A percentile compares a stretch with the other conserved stretches of the same genome.
Conservation (phyloP, 345 rosid species). For the Corchorus olitorius region DNA sequence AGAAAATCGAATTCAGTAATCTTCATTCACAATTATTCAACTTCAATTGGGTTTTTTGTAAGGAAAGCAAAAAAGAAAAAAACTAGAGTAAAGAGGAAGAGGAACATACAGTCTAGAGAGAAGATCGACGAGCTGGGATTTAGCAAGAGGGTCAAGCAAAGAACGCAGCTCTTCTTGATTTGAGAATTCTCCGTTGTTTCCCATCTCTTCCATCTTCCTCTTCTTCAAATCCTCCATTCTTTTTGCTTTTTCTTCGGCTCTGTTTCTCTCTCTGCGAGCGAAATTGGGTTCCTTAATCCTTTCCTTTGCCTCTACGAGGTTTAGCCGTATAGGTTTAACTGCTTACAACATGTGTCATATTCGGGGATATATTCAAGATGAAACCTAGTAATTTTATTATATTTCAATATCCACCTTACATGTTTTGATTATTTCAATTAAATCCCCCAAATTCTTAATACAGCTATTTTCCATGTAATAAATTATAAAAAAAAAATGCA, state of each 20-base stretch:
- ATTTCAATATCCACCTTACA: not conserved
- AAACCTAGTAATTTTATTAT: not conserved
- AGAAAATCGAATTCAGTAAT: not conserved
- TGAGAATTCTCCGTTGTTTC: conserved; percentile 26
- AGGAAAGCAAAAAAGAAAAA: not conserved
- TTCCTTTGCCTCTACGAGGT: not conserved
- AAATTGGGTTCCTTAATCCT: not conserved
- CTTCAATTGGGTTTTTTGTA: not conserved
- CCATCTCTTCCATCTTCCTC: conserved; percentile 60
- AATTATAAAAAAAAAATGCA: no score
- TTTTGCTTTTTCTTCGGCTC: not conserved
- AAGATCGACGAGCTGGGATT: conserved; percentile 69
- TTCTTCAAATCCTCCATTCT: conserved; percentile 21
- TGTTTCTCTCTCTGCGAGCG: not conserved
- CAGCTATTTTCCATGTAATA: no score
- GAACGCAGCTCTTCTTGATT: conserved; percentile 53
- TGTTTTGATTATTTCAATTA: not conserved
- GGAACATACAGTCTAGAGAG: conserved; percentile 55
- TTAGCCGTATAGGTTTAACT: conserved; percentile 1
- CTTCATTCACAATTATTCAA: not conserved
- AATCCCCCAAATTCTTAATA: no score
- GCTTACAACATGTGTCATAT: not conserved
- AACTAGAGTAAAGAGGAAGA: not conserved
- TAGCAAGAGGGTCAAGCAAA: conserved; percentile 63
- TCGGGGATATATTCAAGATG: not conserved